phyloP scores from a whole-genome alignment of 2,329 filamentous ascomycete genomes.

The Cryphonectria naterciae region DNA sequence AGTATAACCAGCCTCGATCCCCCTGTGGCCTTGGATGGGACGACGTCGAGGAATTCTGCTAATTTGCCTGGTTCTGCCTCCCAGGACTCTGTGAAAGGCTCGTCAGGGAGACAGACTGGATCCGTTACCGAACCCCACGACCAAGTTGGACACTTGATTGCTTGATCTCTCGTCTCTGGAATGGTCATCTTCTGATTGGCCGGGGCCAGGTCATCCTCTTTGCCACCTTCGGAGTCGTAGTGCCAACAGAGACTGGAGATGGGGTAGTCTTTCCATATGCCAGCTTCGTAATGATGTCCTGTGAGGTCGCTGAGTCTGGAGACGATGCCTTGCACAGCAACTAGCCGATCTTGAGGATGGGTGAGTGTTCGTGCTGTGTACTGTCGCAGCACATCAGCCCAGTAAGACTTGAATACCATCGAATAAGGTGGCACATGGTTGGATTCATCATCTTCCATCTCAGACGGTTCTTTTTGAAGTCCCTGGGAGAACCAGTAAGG shows the following conservation, averaged over 20 bases:
- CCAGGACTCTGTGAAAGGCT: background rate
- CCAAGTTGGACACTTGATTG: background rate
- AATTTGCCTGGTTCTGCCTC: background rate
- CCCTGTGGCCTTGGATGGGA: background rate
- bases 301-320: background rate
- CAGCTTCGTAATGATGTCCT: background rate
- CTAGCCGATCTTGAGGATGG: background rate
- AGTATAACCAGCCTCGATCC: background rate
- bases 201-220: background rate
- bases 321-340: background rate
- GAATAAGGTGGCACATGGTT: background rate
- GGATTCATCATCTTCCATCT: background rate
- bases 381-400: background rate
- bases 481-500: background rate
- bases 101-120: slow-evolving; percentile 1
- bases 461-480: background rate
- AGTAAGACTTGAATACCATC: background rate
- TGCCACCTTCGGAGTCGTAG: slow-evolving; percentile 1
- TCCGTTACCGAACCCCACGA: background rate
- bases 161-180: background rate
- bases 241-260: slow-evolving; percentile 1
- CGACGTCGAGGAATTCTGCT: background rate
- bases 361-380: slow-evolving; percentile 6
- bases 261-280: slow-evolving; percentile 1
- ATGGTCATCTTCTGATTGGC: background rate